phyloP scores from a whole-genome alignment of 225 moss, liverwort and hornwort species.

The Antitrichia curtipendula region DNA sequence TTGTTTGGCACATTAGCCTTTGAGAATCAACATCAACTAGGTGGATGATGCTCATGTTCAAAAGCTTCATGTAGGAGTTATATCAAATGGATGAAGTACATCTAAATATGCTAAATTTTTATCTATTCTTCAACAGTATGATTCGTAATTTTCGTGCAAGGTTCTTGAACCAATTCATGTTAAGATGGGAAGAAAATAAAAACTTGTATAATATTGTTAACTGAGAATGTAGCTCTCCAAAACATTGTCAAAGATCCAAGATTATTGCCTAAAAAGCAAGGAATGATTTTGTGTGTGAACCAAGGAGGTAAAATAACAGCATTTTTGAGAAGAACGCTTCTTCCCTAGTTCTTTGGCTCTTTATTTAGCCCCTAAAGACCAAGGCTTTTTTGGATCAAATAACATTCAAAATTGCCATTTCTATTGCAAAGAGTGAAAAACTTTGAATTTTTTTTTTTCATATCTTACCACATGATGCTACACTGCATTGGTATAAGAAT shows the following conservation, averaged over 20 bases:
- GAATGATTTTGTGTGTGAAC: neutral
- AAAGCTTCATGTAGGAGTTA: neutral
- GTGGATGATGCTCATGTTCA: neutral
- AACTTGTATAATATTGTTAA: neutral
- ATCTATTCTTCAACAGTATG: neutral
- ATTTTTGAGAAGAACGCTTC: fast-evolving
- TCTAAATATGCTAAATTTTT: neutral
- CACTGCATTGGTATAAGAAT: neutral
- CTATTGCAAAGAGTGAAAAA: neutral
- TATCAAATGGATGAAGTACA: neutral
- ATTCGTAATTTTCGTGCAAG: too few relatives aligned
- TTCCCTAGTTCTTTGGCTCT: neutral
- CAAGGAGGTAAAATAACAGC: fast-evolving
- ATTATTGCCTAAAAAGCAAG: neutral
- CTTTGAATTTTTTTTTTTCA: neutral
- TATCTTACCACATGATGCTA: neutral
- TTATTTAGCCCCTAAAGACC: neutral
- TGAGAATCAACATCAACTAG: neutral
- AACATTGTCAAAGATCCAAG: neutral
- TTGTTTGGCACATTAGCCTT: neutral
- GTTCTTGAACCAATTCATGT: neutral
- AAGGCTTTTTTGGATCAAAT: fast-evolving
- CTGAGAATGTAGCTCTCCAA: fast-evolving
- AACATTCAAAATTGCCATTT: neutral
- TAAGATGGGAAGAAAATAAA: neutral